Evolutionary conservation across 495 filamentous ascomycete species (phyloP).

Genomic region (Aspergillus carlsbadensis): DNA sequence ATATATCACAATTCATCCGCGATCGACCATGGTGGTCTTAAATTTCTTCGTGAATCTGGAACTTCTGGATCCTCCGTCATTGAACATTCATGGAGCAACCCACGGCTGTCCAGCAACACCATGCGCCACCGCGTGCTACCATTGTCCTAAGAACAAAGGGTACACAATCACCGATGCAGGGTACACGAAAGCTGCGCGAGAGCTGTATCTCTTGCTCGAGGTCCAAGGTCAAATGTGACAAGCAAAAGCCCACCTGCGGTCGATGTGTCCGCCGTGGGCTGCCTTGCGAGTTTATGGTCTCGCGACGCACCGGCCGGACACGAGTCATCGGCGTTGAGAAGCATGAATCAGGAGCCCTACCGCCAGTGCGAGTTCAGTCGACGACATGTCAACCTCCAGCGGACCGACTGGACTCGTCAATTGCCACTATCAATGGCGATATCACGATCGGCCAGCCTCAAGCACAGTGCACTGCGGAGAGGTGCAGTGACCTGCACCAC

Average conservation of each 20-base stretch:
- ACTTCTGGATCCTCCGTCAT: not conserved
- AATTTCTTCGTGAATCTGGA: too few species aligned
- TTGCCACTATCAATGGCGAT: not conserved
- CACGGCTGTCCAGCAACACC: not conserved
- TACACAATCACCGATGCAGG: not conserved
- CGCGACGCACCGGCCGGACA: conserved; percentile 38
- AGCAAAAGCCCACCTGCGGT: conserved; percentile 54
- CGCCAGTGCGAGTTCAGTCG: not conserved
- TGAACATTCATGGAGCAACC: not conserved
- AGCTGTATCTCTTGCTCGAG: conserved; percentile 29
- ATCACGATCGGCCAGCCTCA: too few species aligned
- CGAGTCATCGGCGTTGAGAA: conserved; percentile 1
- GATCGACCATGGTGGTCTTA: too few species aligned
- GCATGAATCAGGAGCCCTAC: too few species aligned
- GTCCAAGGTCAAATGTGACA: conserved; percentile 54
- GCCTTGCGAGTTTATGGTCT: conserved; percentile 52
- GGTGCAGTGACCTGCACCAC: too few species aligned
- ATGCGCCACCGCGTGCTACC: too few species aligned
- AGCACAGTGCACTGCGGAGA: too few species aligned
- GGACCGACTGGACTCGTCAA: not conserved
- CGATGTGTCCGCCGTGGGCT: conserved; percentile 54
- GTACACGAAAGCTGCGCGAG: conserved; percentile 22
- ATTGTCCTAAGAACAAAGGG: not conserved
- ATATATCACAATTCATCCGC: too few species aligned
- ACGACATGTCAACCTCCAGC: not conserved